These are phyloP conservation scores for Nannochloropsis gaditana DNA, from an alignment of 108 stramenopile species.

Conservation along the genomic window DNA sequence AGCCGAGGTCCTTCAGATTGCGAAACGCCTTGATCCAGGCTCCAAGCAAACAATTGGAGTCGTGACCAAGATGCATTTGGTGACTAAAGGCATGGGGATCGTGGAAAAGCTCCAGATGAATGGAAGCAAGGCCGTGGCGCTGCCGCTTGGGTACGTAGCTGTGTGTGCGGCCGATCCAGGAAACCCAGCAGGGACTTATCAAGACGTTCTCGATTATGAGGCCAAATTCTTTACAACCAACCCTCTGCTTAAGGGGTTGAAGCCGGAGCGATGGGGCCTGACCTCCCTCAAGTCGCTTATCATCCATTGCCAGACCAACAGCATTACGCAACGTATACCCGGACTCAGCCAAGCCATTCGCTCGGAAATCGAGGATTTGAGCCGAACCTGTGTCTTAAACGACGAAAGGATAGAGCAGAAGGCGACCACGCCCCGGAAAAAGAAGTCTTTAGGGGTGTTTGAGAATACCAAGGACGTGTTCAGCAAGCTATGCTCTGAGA, in stretches of 20 bases:
- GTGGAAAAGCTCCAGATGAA: slow-evolving; percentile 14
- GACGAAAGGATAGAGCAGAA: not conserved
- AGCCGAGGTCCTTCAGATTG: not conserved
- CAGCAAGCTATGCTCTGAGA: slow-evolving; percentile 8
- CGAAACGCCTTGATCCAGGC: not conserved
- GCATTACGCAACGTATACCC: not conserved
- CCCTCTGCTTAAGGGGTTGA: not conserved
- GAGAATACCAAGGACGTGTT: not conserved
- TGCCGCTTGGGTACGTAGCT: not conserved
- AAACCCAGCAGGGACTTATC: not conserved
- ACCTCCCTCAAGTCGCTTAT: slow-evolving; percentile 3
- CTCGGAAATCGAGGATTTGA: slow-evolving; percentile 10
- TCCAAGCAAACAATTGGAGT: slow-evolving; percentile 6
- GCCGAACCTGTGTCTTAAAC: not conserved
- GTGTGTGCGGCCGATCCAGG: not conserved
- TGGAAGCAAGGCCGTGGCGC: not conserved
- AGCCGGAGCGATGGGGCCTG: not conserved
- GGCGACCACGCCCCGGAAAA: not conserved
- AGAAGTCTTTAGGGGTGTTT: not conserved
- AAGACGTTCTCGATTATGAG: not conserved
- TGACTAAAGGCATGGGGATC: slow-evolving; percentile 10
- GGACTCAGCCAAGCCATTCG: not conserved
- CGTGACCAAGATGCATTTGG: slow-evolving; percentile 10
- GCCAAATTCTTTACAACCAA: not conserved
- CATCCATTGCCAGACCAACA: not conserved